These are phyloP conservation scores for Tritrichomonas foetus DNA, from an alignment of 208 protist species.

Conservation along the genomic window DNA sequence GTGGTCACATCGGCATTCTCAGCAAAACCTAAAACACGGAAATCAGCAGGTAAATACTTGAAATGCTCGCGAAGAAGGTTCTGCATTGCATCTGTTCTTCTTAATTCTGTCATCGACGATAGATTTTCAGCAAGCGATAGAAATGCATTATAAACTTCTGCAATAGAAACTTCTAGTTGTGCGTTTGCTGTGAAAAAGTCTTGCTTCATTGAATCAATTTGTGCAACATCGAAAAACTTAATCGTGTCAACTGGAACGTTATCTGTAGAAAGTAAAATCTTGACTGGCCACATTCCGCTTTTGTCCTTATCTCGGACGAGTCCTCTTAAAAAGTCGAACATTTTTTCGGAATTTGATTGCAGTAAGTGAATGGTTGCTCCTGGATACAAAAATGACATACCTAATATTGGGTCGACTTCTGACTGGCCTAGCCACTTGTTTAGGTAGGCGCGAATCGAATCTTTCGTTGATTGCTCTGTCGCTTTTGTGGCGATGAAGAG, in stretches of 20 bases:
- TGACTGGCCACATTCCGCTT: neutral
- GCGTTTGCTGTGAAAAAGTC: constrained; percentile 38
- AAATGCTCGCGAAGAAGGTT: neutral
- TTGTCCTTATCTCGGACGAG: neutral
- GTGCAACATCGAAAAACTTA: constrained; percentile 19
- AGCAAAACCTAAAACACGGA: constrained; percentile 18
- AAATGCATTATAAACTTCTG: constrained; percentile 38
- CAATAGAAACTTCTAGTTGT: constrained; percentile 1
- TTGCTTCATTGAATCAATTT: constrained; percentile 35
- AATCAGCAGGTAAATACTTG: neutral
- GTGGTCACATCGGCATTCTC: neutral
- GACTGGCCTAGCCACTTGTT: constrained; percentile 8
- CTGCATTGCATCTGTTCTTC: neutral
- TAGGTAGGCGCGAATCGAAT: neutral
- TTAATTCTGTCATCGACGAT: neutral
- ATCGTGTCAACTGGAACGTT: constrained; percentile 11
- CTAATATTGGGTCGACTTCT: neutral
- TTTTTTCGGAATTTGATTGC: constrained; percentile 3
- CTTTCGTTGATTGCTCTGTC: neutral
- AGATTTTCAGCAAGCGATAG: neutral
- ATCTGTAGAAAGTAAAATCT: constrained; percentile 1
- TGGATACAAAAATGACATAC: constrained; percentile 29
- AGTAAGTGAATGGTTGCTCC: constrained; percentile 32
- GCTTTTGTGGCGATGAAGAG: constrained; percentile 16
- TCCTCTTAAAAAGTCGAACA: neutral